These are phyloP conservation scores for Ascochyta lentis DNA, from an alignment of 2,329 filamentous ascomycete genomes.

Conservation along the genomic window DNA sequence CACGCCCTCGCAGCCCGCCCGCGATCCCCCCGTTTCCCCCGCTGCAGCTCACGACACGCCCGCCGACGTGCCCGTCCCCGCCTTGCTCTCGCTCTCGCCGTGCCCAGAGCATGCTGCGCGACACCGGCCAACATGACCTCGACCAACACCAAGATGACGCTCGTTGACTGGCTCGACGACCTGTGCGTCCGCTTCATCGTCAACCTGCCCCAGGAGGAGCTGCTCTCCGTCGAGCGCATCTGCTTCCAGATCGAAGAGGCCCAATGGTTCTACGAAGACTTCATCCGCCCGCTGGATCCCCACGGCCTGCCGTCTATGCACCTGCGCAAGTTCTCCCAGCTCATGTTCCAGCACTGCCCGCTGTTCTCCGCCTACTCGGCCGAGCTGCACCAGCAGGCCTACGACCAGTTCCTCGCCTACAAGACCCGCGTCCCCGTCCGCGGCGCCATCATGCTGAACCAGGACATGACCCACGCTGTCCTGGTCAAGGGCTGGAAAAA, in stretches of 20 bases:
- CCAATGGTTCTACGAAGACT: slow-evolving; percentile 99
- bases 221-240: slow-evolving; percentile 88
- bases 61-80: neutral
- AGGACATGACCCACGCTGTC: slow-evolving; percentile 91
- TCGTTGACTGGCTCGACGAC: slow-evolving; percentile 98
- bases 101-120: slow-evolving; percentile 65
- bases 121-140: slow-evolving; percentile 55
- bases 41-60: slow-evolving; percentile 16
- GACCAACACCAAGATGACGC: slow-evolving; percentile 75
- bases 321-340: slow-evolving; percentile 82
- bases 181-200: slow-evolving; percentile 97
- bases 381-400: slow-evolving; percentile 80
- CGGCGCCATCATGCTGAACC: slow-evolving; percentile 90
- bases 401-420: slow-evolving; percentile 91
- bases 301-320: slow-evolving; percentile 81
- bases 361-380: slow-evolving; percentile 81
- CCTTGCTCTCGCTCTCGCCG: slow-evolving; percentile 16
- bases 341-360: slow-evolving; percentile 94
- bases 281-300: slow-evolving; percentile 89
- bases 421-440: slow-evolving; percentile 94
- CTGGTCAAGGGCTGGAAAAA: slow-evolving; percentile 99
- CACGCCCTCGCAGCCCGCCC: slow-evolving; percentile 3
- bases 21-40: neutral
- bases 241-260: slow-evolving; percentile 99
- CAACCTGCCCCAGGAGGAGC: slow-evolving; percentile 90